phyloP scores from a whole-genome alignment of 1,139 yeast genomes.

The Nakaseomyces sp. region DNA sequence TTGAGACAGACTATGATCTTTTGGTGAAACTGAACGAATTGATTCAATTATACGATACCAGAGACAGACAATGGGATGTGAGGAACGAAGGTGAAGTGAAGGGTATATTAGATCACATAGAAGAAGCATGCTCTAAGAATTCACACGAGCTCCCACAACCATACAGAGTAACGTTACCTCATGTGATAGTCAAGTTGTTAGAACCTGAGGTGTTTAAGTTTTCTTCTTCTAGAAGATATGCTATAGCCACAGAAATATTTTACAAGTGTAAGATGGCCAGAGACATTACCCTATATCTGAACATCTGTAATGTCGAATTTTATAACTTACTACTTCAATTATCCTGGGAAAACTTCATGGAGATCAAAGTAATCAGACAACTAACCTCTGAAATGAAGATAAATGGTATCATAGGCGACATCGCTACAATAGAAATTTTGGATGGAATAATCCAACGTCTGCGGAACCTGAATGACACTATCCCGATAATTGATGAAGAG shows the following conservation, averaged over 20 bases:
- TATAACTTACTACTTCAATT: constrained; percentile 24
- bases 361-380: constrained; percentile 17
- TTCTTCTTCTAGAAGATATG: constrained; percentile 23
- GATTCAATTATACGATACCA: constrained; percentile 12
- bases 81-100: constrained; percentile 8
- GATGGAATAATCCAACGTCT: constrained; percentile 17
- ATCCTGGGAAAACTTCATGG: constrained; percentile 27
- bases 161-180: constrained; percentile 23
- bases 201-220: constrained; percentile 14
- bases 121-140: constrained; percentile 8
- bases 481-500: constrained; percentile 16
- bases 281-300: constrained; percentile 25
- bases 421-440: constrained; percentile 23
- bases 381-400: constrained; percentile 26
- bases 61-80: constrained; percentile 14
- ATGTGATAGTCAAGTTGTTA: constrained; percentile 18
- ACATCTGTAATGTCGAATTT: constrained; percentile 27
- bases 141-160: constrained; percentile 24
- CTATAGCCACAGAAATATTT: constrained; percentile 22
- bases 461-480: constrained; percentile 20
- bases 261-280: constrained; percentile 21
- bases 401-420: constrained; percentile 28
- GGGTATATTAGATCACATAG: constrained; percentile 15
- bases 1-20: constrained; percentile 24
- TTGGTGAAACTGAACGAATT: constrained; percentile 14